These are phyloP conservation scores for Lepidium didymum DNA, from an alignment of 345 rosid genomes.

Conservation along the genomic window DNA sequence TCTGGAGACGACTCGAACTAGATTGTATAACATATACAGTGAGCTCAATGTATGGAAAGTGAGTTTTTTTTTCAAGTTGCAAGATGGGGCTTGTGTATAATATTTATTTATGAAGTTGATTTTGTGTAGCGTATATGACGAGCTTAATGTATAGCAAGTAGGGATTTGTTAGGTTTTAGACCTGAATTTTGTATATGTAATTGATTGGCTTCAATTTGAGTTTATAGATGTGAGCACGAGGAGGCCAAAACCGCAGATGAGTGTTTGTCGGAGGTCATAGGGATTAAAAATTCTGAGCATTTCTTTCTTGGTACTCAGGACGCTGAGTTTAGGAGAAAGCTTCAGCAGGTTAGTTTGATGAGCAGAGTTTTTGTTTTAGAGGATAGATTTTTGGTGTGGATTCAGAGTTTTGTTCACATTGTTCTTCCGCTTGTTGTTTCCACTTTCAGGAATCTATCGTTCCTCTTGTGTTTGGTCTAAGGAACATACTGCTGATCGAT, in stretches of 20 bases:
- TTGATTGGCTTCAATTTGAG: conserved; percentile 2
- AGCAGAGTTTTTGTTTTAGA: neutral
- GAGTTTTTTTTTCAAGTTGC: neutral
- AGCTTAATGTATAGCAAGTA: neutral
- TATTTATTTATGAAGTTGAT: neutral
- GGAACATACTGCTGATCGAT: conserved; percentile 71
- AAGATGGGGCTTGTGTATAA: neutral
- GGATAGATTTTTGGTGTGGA: neutral
- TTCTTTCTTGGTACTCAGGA: conserved; percentile 91
- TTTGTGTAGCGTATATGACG: neutral
- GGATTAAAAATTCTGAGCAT: conserved; percentile 57
- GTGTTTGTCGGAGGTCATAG: conserved; percentile 62
- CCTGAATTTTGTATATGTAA: neutral
- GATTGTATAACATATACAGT: neutral
- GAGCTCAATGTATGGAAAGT: neutral
- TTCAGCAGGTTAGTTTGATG: conserved; percentile 47
- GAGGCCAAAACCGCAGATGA: conserved; percentile 50
- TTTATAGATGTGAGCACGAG: conserved; percentile 73
- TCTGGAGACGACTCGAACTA: neutral
- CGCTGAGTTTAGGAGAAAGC: conserved; percentile 52
- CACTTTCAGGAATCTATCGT: conserved; percentile 61
- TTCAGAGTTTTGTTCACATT: neutral
- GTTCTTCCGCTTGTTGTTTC: neutral
- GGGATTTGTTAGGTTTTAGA: neutral
- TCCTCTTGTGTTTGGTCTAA: conserved; percentile 70